Base-by-base conservation (phyloP, 208 protist genomes). In the Angomonas deanei region DNA sequence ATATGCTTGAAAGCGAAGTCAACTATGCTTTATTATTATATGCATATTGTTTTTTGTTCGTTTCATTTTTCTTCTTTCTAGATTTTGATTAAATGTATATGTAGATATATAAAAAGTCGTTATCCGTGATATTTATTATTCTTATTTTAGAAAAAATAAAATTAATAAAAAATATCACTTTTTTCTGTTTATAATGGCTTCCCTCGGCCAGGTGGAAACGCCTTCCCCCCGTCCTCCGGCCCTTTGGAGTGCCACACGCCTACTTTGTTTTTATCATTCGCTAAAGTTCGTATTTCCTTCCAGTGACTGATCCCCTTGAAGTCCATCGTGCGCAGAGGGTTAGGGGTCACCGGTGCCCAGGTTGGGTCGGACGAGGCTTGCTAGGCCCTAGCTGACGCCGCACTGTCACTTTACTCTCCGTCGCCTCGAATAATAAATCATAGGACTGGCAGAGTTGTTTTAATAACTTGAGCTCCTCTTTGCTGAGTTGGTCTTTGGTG, bases 391-490 rank as follows among this genome's bases (percentile, higher is more conserved):
- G 65, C 48, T 69, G 66, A 10, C 86, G 86, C 58, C 66, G 39
- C 68, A 93, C 84, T 21, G 79, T 87, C 30, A 91, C 82, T n/a
- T 63, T 78, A 21, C 70, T 60, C 13, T 82, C 84, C 26, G 61
- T 78, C 49, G 85, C 72, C 56, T 90, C 76, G 33, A 91, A 83
- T 17, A 67, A 59, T 26, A 90, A 68, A 13, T 72, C 72, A 67
- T 93, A 91, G 3, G 84, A 85, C 59, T 84, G 70, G 58, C 82
- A 90, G 19, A 91, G 77, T 66, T 91, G 84, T 70, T 88, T 89
- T 46, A 93, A 70, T 31, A 76, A 15, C 69, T 89, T 88, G 24
- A 91, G 28, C 50, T 88, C 76, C 33, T 86, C 87, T 62, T 86
- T 85, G 38, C 65, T 71, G 31, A 93, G 76, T 21, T 87, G 79